phyloP scores from a whole-genome alignment of 495 filamentous ascomycete species.

The Evernia prunastri region DNA sequence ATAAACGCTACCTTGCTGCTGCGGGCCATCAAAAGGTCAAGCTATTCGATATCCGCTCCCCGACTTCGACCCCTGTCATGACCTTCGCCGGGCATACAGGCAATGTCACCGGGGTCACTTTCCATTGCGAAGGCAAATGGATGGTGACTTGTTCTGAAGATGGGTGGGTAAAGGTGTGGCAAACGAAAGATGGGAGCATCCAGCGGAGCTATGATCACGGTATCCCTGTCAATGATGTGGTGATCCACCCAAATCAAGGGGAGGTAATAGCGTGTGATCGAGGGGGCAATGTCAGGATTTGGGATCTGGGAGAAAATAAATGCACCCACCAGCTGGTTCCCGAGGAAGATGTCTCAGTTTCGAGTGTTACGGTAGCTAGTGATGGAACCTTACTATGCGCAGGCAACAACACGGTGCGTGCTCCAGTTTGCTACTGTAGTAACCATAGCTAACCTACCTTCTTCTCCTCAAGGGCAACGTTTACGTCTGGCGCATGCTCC shows the following conservation, averaged over 20 bases:
- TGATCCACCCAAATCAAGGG: conserved; percentile 97
- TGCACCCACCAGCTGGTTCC: conserved; percentile 95
- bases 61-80: conserved; percentile 84
- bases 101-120: conserved; percentile 93
- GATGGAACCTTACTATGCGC: conserved; percentile 93
- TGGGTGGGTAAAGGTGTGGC: conserved; percentile 97
- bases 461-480: conserved; percentile 67
- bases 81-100: conserved; percentile 92
- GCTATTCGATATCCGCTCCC: conserved; percentile 95
- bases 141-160: conserved; percentile 99
- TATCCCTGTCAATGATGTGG: conserved; percentile 85
- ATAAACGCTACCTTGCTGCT: conserved; percentile 92
- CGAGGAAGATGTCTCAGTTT: conserved; percentile 86
- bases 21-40: conserved; percentile 93
- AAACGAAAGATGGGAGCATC: conserved; percentile 78
- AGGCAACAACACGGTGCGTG: conserved; percentile 77
- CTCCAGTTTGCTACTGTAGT: conserved; percentile 5
- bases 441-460: conserved; percentile 10
- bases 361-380: conserved; percentile 91
- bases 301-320: conserved; percentile 95
- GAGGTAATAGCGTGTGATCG: conserved; percentile 95
- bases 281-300: conserved; percentile 85
- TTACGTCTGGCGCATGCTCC: conserved; percentile 90
- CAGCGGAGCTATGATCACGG: conserved; percentile 90
- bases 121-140: conserved; percentile 98